A percentile compares a stretch with the other conserved stretches of the same genome.
Conservation (phyloP, 192 early-diverging fungal genomes). For the Backusella australiensis region DNA sequence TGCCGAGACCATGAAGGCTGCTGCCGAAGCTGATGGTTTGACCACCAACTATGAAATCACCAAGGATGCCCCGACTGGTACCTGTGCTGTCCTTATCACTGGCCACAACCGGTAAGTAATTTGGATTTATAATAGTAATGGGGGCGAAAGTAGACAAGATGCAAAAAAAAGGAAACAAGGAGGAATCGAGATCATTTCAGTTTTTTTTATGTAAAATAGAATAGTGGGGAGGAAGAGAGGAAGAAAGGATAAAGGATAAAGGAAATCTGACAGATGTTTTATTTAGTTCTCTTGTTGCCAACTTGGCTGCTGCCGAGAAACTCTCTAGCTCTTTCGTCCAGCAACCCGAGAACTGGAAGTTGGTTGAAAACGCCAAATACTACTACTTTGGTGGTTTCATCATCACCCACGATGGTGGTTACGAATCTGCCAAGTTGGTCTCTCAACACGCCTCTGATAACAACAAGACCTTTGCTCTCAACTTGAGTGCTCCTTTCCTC, state of each 20-base stretch:
- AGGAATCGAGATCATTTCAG: background rate
- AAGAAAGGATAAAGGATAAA: background rate
- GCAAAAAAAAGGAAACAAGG: background rate
- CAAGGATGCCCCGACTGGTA: constrained; percentile 81
- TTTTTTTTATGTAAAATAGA: background rate
- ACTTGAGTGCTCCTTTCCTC: constrained; percentile 96
- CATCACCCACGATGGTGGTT: constrained; percentile 79
- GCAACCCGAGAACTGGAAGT: constrained; percentile 77
- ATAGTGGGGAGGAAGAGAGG: background rate
- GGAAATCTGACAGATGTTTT: background rate
- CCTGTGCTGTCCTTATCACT: constrained; percentile 95
- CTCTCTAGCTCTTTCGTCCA: constrained; percentile 55
- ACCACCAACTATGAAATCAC: constrained; percentile 85
- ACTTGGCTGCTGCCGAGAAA: constrained; percentile 92
- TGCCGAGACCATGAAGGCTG: constrained; percentile 68
- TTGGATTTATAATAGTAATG: background rate
- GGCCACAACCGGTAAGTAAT: constrained; percentile 61
- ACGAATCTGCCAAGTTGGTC: constrained; percentile 77
- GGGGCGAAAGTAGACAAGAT: background rate
- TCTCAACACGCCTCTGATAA: constrained; percentile 85
- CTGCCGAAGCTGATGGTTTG: constrained; percentile 83
- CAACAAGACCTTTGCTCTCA: constrained; percentile 88
- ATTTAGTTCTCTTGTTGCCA: constrained; percentile 83
- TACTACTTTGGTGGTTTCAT: constrained; percentile 97
- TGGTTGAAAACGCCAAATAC: constrained; percentile 84